A percentile compares a stretch with the other conserved stretches of the same genome.
phyloP scores from a whole-genome alignment of 2,329 filamentous ascomycete genomes.

The Fusarium humuli region DNA sequence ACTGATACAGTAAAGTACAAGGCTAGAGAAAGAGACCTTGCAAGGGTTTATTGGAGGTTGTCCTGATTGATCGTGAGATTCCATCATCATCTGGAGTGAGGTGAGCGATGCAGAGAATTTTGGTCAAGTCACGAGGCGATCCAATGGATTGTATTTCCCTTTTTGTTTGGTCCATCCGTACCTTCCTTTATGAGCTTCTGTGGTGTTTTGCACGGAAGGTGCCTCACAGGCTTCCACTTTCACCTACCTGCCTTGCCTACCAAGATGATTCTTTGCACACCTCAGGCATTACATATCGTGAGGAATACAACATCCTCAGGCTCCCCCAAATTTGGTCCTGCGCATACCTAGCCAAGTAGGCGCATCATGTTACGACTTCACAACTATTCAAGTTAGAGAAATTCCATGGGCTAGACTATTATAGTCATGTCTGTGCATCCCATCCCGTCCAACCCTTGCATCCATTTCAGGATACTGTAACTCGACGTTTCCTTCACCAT shows the following conservation, averaged over 20 bases:
- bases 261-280: not conserved
- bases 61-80: slow-evolving; percentile 17
- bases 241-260: not conserved
- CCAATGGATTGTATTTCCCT: not conserved
- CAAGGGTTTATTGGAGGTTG: slow-evolving; percentile 10
- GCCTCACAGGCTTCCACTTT: not conserved
- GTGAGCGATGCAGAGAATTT: slow-evolving; percentile 7
- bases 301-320: not conserved
- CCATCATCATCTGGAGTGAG: slow-evolving; percentile 3
- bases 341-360: not conserved
- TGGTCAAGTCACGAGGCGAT: slow-evolving; percentile 10
- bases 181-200: not conserved
- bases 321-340: not conserved
- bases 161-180: not conserved
- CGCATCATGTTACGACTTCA: not conserved
- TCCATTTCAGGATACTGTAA: slow-evolving; percentile 4
- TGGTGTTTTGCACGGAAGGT: slow-evolving; percentile 5
- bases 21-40: not conserved
- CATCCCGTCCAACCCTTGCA: slow-evolving; percentile 13
- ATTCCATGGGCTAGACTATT: not conserved
- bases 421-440: slow-evolving; percentile 2
- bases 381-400: not conserved
- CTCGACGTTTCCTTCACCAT: slow-evolving; percentile 23
- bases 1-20: not conserved
- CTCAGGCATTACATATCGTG: slow-evolving; percentile 10